phyloP scores from a whole-genome alignment of 192 early-diverging fungal genomes.

The Linnemannia hyalina region DNA sequence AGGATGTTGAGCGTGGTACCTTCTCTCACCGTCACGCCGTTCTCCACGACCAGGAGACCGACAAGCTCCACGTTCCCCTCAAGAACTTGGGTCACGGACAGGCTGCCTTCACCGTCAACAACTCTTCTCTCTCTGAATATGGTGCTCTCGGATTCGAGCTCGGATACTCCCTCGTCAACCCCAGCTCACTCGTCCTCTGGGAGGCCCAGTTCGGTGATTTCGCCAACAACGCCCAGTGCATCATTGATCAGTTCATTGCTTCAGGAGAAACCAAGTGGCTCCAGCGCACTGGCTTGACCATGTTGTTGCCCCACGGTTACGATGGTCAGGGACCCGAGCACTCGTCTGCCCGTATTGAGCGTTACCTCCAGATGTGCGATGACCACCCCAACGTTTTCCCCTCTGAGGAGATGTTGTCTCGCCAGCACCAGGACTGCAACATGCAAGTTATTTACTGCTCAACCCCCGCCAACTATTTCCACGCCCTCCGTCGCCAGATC shows the following conservation, averaged over 20 bases:
- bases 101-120: slow-evolving; percentile 91
- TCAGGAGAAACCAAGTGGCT: slow-evolving; percentile 99
- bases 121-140: slow-evolving; percentile 97
- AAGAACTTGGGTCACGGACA: slow-evolving; percentile 91
- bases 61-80: slow-evolving; percentile 84
- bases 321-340: slow-evolving; percentile 99
- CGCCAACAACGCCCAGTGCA: slow-evolving; percentile 96
- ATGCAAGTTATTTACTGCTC: slow-evolving; percentile 97
- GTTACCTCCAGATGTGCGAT: slow-evolving; percentile 95
- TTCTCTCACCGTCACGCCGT: slow-evolving; percentile 99
- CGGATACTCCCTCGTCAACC: slow-evolving; percentile 95
- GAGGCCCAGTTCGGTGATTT: slow-evolving; percentile 99
- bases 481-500: slow-evolving; percentile 94
- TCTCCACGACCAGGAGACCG: slow-evolving; percentile 94
- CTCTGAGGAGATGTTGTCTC: slow-evolving; percentile 80
- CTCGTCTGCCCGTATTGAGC: slow-evolving; percentile 95
- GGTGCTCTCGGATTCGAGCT: slow-evolving; percentile 97
- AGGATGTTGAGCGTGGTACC: slow-evolving; percentile 99
- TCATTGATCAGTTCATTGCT: slow-evolving; percentile 98
- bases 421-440: slow-evolving; percentile 99
- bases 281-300: slow-evolving; percentile 93
- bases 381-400: slow-evolving; percentile 93
- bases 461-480: slow-evolving; percentile 99
- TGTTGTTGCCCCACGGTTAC: slow-evolving; percentile 97
- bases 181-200: slow-evolving; percentile 95